Percentiles rank a stretch among this genome's conserved stretches.
Evolutionary conservation across 176 grass and related monocot species (phyloP).

Genomic region (Panicum miliaceum): DNA sequence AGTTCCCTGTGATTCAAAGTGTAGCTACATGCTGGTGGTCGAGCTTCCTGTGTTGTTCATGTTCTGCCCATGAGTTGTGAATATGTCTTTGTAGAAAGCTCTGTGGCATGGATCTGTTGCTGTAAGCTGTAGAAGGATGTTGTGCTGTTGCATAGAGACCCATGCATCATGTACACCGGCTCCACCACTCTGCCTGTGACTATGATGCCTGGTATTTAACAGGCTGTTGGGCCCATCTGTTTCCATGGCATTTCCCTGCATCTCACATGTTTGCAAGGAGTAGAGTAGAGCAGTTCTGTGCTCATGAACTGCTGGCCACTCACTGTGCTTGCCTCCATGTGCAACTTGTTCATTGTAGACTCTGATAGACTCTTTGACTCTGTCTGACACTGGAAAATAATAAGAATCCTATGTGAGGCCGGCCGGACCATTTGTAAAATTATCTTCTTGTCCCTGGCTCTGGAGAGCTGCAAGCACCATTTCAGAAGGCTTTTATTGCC

Average conservation of each 20-base stretch:
- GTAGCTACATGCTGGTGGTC: conserved; percentile 24
- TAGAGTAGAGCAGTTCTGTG: not conserved
- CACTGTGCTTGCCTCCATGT: conserved; percentile 6
- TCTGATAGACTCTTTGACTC: not conserved
- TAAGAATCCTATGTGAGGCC: conserved; percentile 35
- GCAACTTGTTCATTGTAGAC: conserved; percentile 14
- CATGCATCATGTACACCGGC: conserved; percentile 41
- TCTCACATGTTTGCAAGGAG: conserved; percentile 27
- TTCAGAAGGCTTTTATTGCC: conserved; percentile 38
- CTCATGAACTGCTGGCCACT: not conserved
- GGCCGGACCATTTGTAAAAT: not conserved
- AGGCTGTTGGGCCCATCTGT: conserved; percentile 34
- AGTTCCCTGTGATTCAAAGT: conserved; percentile 7
- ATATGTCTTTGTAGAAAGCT: conserved; percentile 41
- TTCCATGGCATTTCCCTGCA: conserved; percentile 22
- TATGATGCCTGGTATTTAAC: conserved; percentile 43
- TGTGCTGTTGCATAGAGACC: conserved; percentile 38
- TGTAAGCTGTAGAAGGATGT: conserved; percentile 2
- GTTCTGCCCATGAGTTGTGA: conserved; percentile 42
- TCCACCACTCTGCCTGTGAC: conserved; percentile 27
- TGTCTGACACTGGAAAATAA: not conserved
- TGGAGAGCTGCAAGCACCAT: not conserved
- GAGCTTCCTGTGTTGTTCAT: conserved; percentile 19
- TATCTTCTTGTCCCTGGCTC: not conserved
- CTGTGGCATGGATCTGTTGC: conserved; percentile 4